Evolutionary conservation across 768 basidiomycete species (phyloP).

Genomic region (Tubosaeta brunneosetosa): DNA sequence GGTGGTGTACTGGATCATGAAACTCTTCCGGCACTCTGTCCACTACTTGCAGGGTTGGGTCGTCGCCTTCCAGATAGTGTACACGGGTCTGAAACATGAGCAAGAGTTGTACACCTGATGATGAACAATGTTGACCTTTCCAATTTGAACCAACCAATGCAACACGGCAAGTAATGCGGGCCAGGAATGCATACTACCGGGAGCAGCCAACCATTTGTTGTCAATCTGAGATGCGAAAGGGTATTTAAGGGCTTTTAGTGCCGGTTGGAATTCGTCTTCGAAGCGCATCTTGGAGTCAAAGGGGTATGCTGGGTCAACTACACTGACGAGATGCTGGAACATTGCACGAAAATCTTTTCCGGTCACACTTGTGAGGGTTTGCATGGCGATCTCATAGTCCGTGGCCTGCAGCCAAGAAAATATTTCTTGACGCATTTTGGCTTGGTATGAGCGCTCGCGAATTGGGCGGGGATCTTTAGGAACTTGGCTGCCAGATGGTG

Average conservation of each 20-base stretch:
- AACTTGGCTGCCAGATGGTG: constrained; percentile 50
- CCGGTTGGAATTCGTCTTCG: constrained; percentile 80
- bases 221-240: constrained; percentile 77
- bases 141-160: constrained; percentile 87
- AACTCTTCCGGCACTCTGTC: constrained; percentile 68
- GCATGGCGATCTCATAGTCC: constrained; percentile 64
- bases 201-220: constrained; percentile 81
- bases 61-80: constrained; percentile 54
- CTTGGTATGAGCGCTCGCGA: constrained; percentile 69
- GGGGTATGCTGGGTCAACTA: constrained; percentile 68
- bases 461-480: constrained; percentile 74
- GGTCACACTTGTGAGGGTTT: constrained; percentile 71
- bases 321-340: constrained; percentile 70
- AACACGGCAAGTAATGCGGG: constrained; percentile 80
- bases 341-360: constrained; percentile 83
- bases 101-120: background rate
- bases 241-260: constrained; percentile 74
- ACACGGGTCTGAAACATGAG: constrained; percentile 26
- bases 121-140: constrained; percentile 53
- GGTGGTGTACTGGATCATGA: constrained; percentile 67
- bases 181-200: constrained; percentile 92
- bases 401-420: constrained; percentile 58
- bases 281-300: constrained; percentile 49
- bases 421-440: constrained; percentile 75
- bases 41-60: constrained; percentile 64